These are phyloP conservation scores for Pseudocercospora musae DNA, from an alignment of 2,329 filamentous ascomycete genomes.

Conservation along the genomic window DNA sequence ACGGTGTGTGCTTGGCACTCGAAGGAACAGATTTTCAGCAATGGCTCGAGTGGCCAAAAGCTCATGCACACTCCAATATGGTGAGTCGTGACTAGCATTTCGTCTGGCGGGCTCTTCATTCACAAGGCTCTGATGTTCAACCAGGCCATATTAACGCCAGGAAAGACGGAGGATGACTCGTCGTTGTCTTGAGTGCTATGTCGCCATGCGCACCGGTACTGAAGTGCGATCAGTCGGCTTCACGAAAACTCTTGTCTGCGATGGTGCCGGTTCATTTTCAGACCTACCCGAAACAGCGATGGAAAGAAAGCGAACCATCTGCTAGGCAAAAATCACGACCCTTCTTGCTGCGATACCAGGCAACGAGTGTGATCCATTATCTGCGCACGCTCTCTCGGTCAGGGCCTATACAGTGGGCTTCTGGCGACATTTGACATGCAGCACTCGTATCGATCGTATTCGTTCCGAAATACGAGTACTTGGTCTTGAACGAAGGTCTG, in stretches of 20 bases:
- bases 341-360: too few relatives aligned
- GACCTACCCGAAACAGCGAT: background rate
- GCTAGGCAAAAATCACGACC: too few relatives aligned
- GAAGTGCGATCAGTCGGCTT: background rate
- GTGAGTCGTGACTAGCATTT: constrained; percentile 1
- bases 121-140: constrained; percentile 1
- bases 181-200: background rate
- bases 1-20: constrained; percentile 21
- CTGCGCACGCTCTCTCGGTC: too few relatives aligned
- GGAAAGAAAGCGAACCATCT: background rate
- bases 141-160: constrained; percentile 1
- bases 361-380: too few relatives aligned
- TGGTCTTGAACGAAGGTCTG: too few relatives aligned
- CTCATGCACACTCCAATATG: constrained; percentile 18
- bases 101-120: background rate
- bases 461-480: too few relatives aligned
- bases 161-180: constrained; percentile 1
- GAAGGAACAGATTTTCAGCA: constrained; percentile 14
- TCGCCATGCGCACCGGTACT: background rate
- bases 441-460: too few relatives aligned
- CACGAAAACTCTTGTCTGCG: background rate
- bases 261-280: background rate
- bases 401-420: too few relatives aligned
- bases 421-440: too few relatives aligned
- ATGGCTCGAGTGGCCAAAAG: constrained; percentile 29